Evolutionary conservation across 768 basidiomycete genomes (phyloP), one percentile per base, ranked within the genome.

Genomic region (Kwoniella bestiolae): DNA sequence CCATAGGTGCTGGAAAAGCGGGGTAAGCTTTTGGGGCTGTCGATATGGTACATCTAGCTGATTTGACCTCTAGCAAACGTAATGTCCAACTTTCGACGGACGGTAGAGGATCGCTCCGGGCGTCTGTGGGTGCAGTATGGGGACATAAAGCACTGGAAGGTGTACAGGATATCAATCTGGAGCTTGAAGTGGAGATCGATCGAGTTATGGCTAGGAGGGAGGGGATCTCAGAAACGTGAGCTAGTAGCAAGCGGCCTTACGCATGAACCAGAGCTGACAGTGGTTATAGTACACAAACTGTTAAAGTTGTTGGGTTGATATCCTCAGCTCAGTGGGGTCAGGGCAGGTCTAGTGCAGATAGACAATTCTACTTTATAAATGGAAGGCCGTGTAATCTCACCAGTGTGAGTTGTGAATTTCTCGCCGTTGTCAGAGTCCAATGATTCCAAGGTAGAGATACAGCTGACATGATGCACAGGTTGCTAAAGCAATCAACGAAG

Each of bases 341-440:
- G 67, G 94, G 94, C 5, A 83, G 95, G 41, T 85, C 87, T 2
- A 87, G 89, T 4, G 85, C 87, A 0, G 96, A 97, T 75, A 83
- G 94, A 2, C 96, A 98, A 70, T 97, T 91, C 80, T 91, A 91
- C 81, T 99, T 88, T 71, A 84, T 98, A 70, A 98, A 99, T 71
- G 91, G 92, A 0, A 84, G 96, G 18, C 96, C 96, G 0, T 94
- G 91, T 73, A 87, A 86, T 68, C 84, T 90, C 8, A 81, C 84
- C 18, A 94, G 91, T 84, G 92, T 90, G 47, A 12, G 78, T 56
- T 23, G 3, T 7, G n/a, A 41, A 2, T n/a, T 14, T 31, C 18
- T 28, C 23, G 32, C 21, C 9, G n/a, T 5, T 58, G n/a, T 44
- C 44, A 56, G 5, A n/a, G 11, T 0, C 23, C n/a, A 2, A 46